phyloP scores from a whole-genome alignment of 257 asterid genomes.

The Scutellaria baicalensis region DNA sequence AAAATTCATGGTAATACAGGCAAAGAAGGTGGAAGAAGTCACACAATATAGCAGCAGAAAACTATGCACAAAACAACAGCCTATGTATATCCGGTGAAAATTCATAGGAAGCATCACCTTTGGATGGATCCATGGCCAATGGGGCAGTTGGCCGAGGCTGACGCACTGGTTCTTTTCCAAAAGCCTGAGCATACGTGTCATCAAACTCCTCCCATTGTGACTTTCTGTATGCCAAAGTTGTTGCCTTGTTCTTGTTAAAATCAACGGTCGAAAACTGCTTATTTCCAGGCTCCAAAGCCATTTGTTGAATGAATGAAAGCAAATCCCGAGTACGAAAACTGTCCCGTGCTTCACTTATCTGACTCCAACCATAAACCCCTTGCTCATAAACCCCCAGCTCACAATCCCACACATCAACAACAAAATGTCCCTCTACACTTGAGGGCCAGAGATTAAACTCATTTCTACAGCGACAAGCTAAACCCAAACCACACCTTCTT shows the following conservation, averaged over 20 bases:
- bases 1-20: not conserved
- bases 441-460: conserved; percentile 45
- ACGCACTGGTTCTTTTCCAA: conserved; percentile 56
- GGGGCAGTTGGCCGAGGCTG: conserved; percentile 52
- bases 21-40: not conserved
- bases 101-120: conserved; percentile 41
- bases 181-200: conserved; percentile 93
- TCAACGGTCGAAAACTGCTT: conserved; percentile 28
- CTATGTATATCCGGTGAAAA: not conserved
- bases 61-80: not conserved
- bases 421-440: conserved; percentile 44
- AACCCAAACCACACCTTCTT: conserved; percentile 62
- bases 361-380: conserved; percentile 46
- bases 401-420: conserved; percentile 50
- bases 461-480: conserved; percentile 67
- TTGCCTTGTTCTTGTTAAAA: conserved; percentile 62
- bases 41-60: not conserved
- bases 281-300: conserved; percentile 53
- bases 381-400: conserved; percentile 47
- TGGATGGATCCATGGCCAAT: conserved; percentile 43
- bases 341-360: conserved; percentile 55
- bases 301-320: conserved; percentile 39
- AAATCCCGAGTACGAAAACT: conserved; percentile 46
- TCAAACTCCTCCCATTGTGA: conserved; percentile 77
- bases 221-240: conserved; percentile 58